Percentiles rank a stretch among this genome's conserved stretches.
Conservation (phyloP, 2,329 filamentous ascomycete genomes). For the Fusarium oxysporum region DNA sequence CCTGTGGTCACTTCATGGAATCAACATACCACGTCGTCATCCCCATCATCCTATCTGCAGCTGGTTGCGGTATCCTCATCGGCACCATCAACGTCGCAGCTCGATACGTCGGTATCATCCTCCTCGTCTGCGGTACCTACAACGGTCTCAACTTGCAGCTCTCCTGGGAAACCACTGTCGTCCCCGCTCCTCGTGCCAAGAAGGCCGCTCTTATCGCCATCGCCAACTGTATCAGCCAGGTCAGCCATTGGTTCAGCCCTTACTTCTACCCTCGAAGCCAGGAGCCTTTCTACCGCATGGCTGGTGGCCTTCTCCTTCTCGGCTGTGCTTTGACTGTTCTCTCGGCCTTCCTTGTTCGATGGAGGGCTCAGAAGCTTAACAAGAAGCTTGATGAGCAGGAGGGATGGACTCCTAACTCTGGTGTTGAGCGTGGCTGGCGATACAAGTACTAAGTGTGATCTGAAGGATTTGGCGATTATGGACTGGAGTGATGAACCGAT, state of each 20-base stretch:
- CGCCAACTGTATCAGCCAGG: conserved; percentile 54
- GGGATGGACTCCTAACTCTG: conserved; percentile 26
- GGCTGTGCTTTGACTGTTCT: conserved; percentile 5
- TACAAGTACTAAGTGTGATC: conserved; percentile 16
- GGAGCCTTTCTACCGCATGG: conserved; percentile 48
- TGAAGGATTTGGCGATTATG: not conserved
- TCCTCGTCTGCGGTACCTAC: conserved; percentile 54
- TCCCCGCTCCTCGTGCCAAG: conserved; percentile 55
- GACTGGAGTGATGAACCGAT: not conserved
- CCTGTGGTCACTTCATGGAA: conserved; percentile 52
- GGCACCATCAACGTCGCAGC: conserved; percentile 55
- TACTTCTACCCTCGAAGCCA: conserved; percentile 52
- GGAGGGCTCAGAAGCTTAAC: conserved; percentile 6
- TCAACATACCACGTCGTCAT: conserved; percentile 56
- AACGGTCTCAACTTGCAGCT: conserved; percentile 56
- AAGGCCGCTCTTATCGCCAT: conserved; percentile 57
- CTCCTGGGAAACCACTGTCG: conserved; percentile 56
- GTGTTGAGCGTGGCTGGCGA: conserved; percentile 27
- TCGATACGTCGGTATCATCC: conserved; percentile 57
- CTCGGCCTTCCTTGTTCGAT: conserved; percentile 8
- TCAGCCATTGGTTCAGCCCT: conserved; percentile 57
- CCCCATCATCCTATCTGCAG: conserved; percentile 51
- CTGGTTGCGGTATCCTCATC: conserved; percentile 57
- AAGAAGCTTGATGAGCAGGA: conserved; percentile 32
- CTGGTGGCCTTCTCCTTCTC: conserved; percentile 38